Base-by-base conservation (phyloP, 1,284 basidiomycete genomes). In the Sanguinoderma infundibulare region DNA sequence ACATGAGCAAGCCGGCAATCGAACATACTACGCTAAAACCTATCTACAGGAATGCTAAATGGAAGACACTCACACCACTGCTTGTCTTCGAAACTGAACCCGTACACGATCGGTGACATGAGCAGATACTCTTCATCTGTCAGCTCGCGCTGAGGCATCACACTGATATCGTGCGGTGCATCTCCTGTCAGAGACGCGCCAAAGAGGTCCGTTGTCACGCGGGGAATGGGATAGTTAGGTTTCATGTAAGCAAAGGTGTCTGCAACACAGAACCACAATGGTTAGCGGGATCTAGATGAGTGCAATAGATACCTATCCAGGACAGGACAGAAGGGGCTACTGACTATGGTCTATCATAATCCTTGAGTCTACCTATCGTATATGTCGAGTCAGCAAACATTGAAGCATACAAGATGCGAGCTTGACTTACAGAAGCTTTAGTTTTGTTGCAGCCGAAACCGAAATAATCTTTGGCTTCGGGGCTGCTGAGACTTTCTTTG, bases 1-100 rank as follows among this genome's bases (percentile, higher is more conserved):
- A 12, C 42, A n/a, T 8, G 26, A 22, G 42, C 24, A 10, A 46
- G 24, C 28, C 32, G 24, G 50, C 15, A 32, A n/a, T n/a, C 20
- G 59, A 8, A 6, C 30, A 39, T 44, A 9, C 46, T 22, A 15
- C 14, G 9, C 22, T 26, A 3, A 39, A n/a, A 30, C n/a, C 34
- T 54, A 32, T 7, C 38, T 17, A 24, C 1, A 55, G 24, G 8
- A 44, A 44, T 14, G 15, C 15, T 22, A 26, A 40, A 34, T 12
- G 57, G 30, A 26, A 15, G 36, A 12, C 57, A 78, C 83, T 64
- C 69, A 85, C 86, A 71, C 86, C 86, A 88, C 9, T 80, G 70
- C 67, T 88, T 87, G 62, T 86, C 85, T 6, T 74, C 65, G 53
- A 87, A 76, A 68, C 83, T 85, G 72, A 87, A 89, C 0, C 85